Conservation (phyloP, 176 grass and related monocot species). For the Juncus inflexus region DNA sequence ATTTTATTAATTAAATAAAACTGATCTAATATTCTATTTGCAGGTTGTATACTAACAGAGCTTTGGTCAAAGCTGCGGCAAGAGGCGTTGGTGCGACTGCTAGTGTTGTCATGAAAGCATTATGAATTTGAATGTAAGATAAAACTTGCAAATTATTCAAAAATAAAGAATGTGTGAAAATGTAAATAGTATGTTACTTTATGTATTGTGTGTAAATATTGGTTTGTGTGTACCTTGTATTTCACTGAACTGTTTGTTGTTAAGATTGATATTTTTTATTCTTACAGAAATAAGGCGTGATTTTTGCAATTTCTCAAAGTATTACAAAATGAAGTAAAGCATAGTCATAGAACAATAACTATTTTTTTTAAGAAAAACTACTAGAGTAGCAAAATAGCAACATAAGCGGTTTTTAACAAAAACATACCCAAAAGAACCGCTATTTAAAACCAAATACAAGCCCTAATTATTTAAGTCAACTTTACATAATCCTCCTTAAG, state of each 20-base stretch:
- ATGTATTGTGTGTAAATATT: neutral
- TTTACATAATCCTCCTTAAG: neutral
- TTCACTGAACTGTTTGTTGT: neutral
- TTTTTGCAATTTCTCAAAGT: neutral
- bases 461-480: neutral
- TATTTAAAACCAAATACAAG: neutral
- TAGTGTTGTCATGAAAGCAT: constrained; percentile 57
- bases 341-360: neutral
- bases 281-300: neutral
- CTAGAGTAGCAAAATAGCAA: neutral
- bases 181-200: constrained; percentile 33
- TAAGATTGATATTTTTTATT: constrained; percentile 15
- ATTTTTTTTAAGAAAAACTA: neutral
- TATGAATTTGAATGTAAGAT: constrained; percentile 25
- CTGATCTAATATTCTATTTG: constrained; percentile 5
- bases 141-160: neutral
- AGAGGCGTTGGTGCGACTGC: constrained; percentile 45
- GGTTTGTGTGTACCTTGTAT: neutral
- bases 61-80: constrained; percentile 52
- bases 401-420: neutral
- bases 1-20: too few species aligned
- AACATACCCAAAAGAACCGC: neutral
- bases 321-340: neutral
- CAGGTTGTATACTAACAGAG: constrained; percentile 57
- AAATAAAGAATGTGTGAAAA: constrained; percentile 22